Evolutionary conservation across 306 rosid species (phyloP), one percentile per base, ranked within the genome.

Genomic region (Adenanthera pavonina): DNA sequence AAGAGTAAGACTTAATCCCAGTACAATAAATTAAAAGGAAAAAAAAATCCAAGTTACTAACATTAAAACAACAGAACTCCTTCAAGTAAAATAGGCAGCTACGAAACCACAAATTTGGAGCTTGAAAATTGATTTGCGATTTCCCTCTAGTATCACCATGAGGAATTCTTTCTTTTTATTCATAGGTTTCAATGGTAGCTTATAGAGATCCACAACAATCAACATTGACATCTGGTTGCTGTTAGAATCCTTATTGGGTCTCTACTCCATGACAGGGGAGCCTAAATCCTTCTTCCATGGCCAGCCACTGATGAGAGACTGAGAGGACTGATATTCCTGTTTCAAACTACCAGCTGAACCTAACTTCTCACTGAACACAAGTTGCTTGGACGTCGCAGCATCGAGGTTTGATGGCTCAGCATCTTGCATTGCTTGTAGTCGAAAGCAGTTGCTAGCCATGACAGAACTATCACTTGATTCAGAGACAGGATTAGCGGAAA

Each of bases 231-330:
- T 85, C 85, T 44, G 86, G 79, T 84, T 80, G 84, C 77, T 69
- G 66, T 76, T 80, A 67, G 80, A 75, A 86, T 83, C 89, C 78
- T 84, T 85, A 69, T n/a, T 83, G 53, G 85, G 82, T 61, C 81
- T 84, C 52, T 84, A 84, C 74, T 81, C 92, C 20, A 60, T 68
- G 47, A 64, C 49, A 48, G 87, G 74, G 20, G 87, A 87, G 47
- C 83, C 79, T 68, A 75, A 67, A 80, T 87, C 91, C 85, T 81
- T 88, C 71, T 88, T 82, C 89, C 87, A 87, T 56, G 85, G 90
- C 92, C 92, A 91, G 81, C 84, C 91, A 75, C 75, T 81, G 65
- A 91, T 85, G 74, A 89, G 90, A 49, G 87, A 72, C 84, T 84
- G 94, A 51, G 89, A 78, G 41, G 88, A 66, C 57, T 78, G 85